phyloP scores from a whole-genome alignment of 495 filamentous ascomycete species.

The Aspergillus incahuasiensis region DNA sequence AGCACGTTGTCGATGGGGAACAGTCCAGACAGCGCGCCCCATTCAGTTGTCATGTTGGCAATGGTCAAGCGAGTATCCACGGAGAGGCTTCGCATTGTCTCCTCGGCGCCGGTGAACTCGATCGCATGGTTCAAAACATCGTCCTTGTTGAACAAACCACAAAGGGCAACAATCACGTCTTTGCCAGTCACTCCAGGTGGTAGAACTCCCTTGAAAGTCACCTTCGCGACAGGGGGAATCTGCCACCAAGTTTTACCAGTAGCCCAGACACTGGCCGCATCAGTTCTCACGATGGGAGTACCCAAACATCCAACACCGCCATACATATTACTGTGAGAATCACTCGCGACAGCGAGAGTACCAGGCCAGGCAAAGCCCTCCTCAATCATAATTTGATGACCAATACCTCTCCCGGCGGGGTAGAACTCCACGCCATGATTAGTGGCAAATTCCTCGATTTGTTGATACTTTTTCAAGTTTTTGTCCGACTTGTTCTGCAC shows the following conservation, averaged over 20 bases:
- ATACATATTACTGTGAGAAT: slow-evolving; percentile 86
- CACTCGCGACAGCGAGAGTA: slow-evolving; percentile 74
- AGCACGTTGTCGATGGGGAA: slow-evolving; percentile 81
- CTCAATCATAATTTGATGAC: slow-evolving; percentile 88
- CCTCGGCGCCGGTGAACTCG: slow-evolving; percentile 77
- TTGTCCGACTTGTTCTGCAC: slow-evolving; percentile 81
- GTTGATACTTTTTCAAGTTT: slow-evolving; percentile 78
- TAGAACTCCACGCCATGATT: slow-evolving; percentile 81
- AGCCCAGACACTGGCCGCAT: slow-evolving; percentile 83
- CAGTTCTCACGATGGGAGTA: slow-evolving; percentile 81
- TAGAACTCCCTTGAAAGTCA: slow-evolving; percentile 70
- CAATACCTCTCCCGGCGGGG: slow-evolving; percentile 77
- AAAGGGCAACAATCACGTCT: slow-evolving; percentile 89
- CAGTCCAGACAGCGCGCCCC: slow-evolving; percentile 76
- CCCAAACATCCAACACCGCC: slow-evolving; percentile 77
- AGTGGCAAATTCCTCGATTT: slow-evolving; percentile 83
- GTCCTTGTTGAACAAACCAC: slow-evolving; percentile 80
- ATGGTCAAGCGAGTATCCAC: slow-evolving; percentile 81
- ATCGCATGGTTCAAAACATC: slow-evolving; percentile 92
- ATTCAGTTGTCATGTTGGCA: slow-evolving; percentile 94
- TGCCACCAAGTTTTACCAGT: slow-evolving; percentile 86
- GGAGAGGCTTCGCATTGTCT: slow-evolving; percentile 69
- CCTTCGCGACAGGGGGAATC: slow-evolving; percentile 76
- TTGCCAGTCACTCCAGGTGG: slow-evolving; percentile 87
- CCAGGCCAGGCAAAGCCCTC: slow-evolving; percentile 82